Evolutionary conservation across 2,329 filamentous ascomycete species (phyloP).

Genomic region (Verticillium zaregamsianum): DNA sequence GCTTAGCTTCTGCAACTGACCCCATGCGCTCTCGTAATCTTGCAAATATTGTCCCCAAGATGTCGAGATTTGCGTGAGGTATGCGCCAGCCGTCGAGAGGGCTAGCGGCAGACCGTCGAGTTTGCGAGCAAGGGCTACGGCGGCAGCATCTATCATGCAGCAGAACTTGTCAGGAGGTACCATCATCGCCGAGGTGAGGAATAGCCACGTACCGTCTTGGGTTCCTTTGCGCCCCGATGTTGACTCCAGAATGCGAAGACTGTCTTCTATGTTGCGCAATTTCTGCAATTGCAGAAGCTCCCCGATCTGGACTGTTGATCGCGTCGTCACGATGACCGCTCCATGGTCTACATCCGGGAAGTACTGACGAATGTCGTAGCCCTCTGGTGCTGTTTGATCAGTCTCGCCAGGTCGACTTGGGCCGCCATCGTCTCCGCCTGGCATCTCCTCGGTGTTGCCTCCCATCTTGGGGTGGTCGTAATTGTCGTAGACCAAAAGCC

Average conservation of each 20-base stretch:
- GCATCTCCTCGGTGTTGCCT: background rate
- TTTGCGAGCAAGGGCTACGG: conserved; percentile 21
- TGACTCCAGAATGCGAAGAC: background rate
- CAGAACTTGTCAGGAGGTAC: background rate
- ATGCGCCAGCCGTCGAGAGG: conserved; percentile 40
- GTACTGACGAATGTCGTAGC: conserved; percentile 25
- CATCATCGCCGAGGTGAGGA: background rate
- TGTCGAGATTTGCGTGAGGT: conserved; percentile 25
- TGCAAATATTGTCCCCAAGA: background rate
- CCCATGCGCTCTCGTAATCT: conserved; percentile 16
- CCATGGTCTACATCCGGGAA: conserved; percentile 30
- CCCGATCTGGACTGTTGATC: conserved; percentile 27
- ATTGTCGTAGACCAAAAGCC: conserved; percentile 37
- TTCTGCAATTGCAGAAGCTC: conserved; percentile 2
- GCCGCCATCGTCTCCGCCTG: background rate
- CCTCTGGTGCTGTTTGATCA: conserved; percentile 2
- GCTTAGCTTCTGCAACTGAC: conserved; percentile 22
- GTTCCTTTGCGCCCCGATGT: background rate
- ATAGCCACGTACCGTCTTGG: background rate
- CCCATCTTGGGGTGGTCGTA: conserved; percentile 29
- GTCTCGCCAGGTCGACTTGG: background rate
- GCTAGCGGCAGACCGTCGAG: conserved; percentile 43
- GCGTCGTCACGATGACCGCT: conserved; percentile 35
- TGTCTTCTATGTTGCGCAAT: background rate
- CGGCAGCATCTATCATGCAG: conserved; percentile 20